Percentiles rank a stretch among this genome's conserved stretches.
These are phyloP conservation scores for Ascoidea asiatica DNA, from an alignment of 805 yeast genomes.

Conservation along the genomic window DNA sequence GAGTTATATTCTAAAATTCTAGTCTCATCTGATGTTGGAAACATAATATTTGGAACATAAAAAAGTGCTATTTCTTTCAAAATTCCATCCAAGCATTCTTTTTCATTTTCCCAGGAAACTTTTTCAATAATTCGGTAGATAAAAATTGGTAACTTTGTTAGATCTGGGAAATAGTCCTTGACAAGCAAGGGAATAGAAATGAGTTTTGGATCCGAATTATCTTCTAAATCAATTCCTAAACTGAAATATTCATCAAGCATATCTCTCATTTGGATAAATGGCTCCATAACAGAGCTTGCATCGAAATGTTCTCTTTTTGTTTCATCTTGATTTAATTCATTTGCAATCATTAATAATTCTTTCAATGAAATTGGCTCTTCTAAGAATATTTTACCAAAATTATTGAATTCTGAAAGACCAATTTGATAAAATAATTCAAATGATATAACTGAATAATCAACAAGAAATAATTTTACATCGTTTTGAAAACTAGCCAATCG, in stretches of 20 bases:
- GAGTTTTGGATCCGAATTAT: constrained; percentile 23
- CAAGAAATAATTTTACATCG: constrained; percentile 61
- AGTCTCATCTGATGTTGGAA: constrained; percentile 12
- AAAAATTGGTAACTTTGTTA: constrained; percentile 53
- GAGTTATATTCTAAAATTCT: constrained; percentile 20
- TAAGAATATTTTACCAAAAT: constrained; percentile 52
- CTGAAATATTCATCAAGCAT: constrained; percentile 79
- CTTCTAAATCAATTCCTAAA: constrained; percentile 26
- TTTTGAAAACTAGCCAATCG: constrained; percentile 76
- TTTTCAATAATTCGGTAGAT: constrained; percentile 44
- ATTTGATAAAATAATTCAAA: constrained; percentile 70
- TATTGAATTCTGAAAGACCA: constrained; percentile 64
- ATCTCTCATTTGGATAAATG: constrained; percentile 39
- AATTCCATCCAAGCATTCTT: constrained; percentile 52
- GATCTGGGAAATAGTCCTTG: constrained; percentile 47
- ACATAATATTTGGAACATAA: constrained; percentile 46
- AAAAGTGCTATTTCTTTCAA: constrained; percentile 57
- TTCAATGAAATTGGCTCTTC: constrained; percentile 20
- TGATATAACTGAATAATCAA: constrained; percentile 66
- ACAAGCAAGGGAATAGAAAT: constrained; percentile 54
- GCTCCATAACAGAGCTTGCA: constrained; percentile 10
- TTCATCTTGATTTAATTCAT: constrained; percentile 11
- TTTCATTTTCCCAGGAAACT: constrained; percentile 57
- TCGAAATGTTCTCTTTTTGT: constrained; percentile 3
- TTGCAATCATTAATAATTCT: constrained; percentile 25